Evolutionary conservation across 208 protist genomes (phyloP), one percentile per base, ranked within the genome.

Genomic region (Leishmania arabica): DNA sequence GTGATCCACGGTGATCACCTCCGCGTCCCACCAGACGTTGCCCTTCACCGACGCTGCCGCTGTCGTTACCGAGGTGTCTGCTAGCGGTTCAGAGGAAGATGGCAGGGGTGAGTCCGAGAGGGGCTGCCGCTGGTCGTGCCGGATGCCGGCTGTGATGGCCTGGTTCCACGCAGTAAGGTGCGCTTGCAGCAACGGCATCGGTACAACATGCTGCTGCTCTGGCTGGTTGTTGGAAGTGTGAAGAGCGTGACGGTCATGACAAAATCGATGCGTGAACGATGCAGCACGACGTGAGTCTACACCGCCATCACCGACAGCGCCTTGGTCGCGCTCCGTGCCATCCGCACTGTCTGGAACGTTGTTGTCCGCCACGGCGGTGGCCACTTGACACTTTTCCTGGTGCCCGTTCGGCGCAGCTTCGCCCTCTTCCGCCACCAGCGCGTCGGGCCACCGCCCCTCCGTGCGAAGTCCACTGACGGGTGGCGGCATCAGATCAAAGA

Each of bases 1-100:
- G 86, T 97, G 94, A 75, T 96, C 87, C 11, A 96, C 94, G 47
- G 88, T 91, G 79, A 96, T 89, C 17, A 95, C 91, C 71, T 94
- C 90, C 51, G 90, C 89, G 53, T 80, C 90, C 90, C 91, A 97
- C 47, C 92, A 58, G 47, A 70, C 31, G 8, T 78, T 15, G 6
- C 9, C 21, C 47, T 40, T 56, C 72, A 27, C 34, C 51, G 24
- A 13, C 13, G n/a, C 73, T 21, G 60, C 37, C 51, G 71, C 49
- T 51, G 49, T 49, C 37, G 40, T 2, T 11, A 75, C 4, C 40
- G 56, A 66, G 34, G 51, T 24, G 47, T 9, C 51, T 62, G 49
- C 51, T 2, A 9, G 51, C 2, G 72, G 47, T 27, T 40, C 53
- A 45, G n/a, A 8, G 17, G 6, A 56, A 62, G 72, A 37, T 76